These are phyloP conservation scores for Parmelia sp. DNA, from an alignment of 495 filamentous ascomycete species.

Conservation along the genomic window DNA sequence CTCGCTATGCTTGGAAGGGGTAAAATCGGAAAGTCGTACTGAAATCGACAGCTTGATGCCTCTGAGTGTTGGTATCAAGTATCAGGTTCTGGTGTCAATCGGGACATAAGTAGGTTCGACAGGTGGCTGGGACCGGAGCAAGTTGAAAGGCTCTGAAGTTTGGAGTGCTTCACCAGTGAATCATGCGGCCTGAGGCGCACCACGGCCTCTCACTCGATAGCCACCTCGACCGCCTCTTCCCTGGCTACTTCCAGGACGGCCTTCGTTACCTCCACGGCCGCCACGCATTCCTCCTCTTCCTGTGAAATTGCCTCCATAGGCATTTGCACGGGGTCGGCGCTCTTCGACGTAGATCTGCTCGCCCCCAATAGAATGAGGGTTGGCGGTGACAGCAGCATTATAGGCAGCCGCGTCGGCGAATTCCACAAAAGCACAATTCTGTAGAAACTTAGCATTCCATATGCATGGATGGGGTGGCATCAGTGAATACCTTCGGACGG, in stretches of 20 bases:
- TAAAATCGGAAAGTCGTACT: background rate
- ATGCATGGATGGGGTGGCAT: background rate
- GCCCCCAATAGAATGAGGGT: conserved; percentile 76
- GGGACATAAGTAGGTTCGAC: background rate
- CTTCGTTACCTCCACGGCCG: conserved; percentile 60
- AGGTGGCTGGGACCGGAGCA: no score
- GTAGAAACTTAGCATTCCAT: conserved; percentile 4
- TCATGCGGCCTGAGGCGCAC: conserved; percentile 46
- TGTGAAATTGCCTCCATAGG: conserved; percentile 52
- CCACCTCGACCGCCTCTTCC: conserved; percentile 60
- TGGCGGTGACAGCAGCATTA: conserved; percentile 70
- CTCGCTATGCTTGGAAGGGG: conserved; percentile 19
- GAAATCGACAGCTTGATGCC: conserved; percentile 6
- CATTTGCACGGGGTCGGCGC: conserved; percentile 67
- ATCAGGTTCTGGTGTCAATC: background rate
- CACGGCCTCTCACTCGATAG: conserved; percentile 47
- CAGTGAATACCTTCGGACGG: conserved; percentile 68
- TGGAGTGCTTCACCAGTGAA: no score
- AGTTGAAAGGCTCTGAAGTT: background rate
- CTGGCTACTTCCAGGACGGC: conserved; percentile 56
- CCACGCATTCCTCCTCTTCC: conserved; percentile 59
- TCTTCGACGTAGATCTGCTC: conserved; percentile 83
- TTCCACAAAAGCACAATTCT: conserved; percentile 97
- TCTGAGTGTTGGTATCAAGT: conserved; percentile 15
- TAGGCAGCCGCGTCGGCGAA: conserved; percentile 75